A percentile compares a stretch with the other conserved stretches of the same genome.
Conservation (phyloP, 2,329 filamentous ascomycete genomes). For the Fusarium xylarioides region DNA sequence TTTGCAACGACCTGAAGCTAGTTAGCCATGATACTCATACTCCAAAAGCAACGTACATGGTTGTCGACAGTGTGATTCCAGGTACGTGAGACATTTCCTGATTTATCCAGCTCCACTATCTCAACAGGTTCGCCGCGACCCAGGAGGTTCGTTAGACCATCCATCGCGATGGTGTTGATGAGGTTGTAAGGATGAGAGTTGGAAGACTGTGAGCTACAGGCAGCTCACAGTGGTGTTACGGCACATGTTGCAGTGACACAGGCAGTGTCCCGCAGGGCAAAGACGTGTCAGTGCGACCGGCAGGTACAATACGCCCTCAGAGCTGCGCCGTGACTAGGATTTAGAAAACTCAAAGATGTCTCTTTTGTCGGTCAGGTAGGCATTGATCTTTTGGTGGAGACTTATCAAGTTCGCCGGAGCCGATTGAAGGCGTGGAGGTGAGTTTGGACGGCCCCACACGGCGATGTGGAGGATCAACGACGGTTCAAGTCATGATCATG, state of each 20-base stretch:
- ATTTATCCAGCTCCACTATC: conserved; percentile 51
- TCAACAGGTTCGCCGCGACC: conserved; percentile 42
- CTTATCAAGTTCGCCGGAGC: neutral
- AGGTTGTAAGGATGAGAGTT: neutral
- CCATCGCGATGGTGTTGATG: conserved; percentile 22
- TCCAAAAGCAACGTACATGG: conserved; percentile 23
- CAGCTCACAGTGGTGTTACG: neutral
- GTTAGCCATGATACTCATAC: neutral
- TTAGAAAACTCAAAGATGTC: neutral
- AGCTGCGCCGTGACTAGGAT: neutral
- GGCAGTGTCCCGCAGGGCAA: conserved; percentile 7
- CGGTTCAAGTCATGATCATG: neutral
- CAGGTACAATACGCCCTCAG: neutral
- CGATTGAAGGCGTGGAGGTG: neutral
- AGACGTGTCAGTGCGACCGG: neutral
- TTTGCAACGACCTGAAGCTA: conserved; percentile 35
- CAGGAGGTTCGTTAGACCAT: conserved; percentile 37
- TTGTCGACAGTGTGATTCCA: conserved; percentile 47
- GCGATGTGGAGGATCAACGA: neutral
- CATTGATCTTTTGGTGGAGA: neutral
- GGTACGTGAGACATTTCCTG: conserved; percentile 47
- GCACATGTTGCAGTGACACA: neutral
- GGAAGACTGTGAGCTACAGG: neutral
- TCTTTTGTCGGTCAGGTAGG: neutral
- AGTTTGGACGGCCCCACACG: conserved; percentile 14